A percentile compares a stretch with the other conserved stretches of the same genome.
Conservation (phyloP, 495 filamentous ascomycete genomes). For the Xylaria grammica region DNA sequence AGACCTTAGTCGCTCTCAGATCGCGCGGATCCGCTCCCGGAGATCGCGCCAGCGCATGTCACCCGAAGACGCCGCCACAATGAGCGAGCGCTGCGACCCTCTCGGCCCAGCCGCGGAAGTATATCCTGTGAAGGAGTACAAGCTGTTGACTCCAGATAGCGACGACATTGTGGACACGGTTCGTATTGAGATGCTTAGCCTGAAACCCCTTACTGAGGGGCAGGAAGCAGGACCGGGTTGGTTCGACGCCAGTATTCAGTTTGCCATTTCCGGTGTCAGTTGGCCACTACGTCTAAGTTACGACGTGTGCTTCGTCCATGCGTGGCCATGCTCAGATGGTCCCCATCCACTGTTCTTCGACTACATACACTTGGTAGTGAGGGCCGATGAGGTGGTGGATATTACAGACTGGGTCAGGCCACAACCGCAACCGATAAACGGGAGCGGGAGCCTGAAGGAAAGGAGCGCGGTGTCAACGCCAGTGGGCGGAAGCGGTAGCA, state of each 20-base stretch:
- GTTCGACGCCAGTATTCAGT: slow-evolving; percentile 69
- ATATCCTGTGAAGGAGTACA: slow-evolving; percentile 68
- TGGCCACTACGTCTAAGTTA: slow-evolving; percentile 67
- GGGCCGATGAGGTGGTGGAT: slow-evolving; percentile 63
- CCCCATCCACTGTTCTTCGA: slow-evolving; percentile 74
- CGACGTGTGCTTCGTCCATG: slow-evolving; percentile 69
- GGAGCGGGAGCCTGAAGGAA: slow-evolving; percentile 26
- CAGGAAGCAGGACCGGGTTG: slow-evolving; percentile 43
- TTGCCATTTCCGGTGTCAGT: slow-evolving; percentile 67
- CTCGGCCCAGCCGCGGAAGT: slow-evolving; percentile 61
- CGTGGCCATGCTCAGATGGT: slow-evolving; percentile 70
- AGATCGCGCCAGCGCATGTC: slow-evolving; percentile 47
- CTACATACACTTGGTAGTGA: slow-evolving; percentile 60
- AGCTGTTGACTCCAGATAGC: slow-evolving; percentile 55
- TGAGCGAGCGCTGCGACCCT: slow-evolving; percentile 66
- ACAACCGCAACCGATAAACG: slow-evolving; percentile 21
- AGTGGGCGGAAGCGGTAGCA: slow-evolving; percentile 24
- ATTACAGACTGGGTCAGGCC: slow-evolving; percentile 64
- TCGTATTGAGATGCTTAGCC: slow-evolving; percentile 66
- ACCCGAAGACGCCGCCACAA: slow-evolving; percentile 59
- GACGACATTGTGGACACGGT: slow-evolving; percentile 64
- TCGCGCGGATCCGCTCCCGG: slow-evolving; percentile 63
- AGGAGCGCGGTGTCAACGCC: slow-evolving; percentile 30
- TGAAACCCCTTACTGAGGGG: slow-evolving; percentile 41
- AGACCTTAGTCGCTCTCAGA: slow-evolving; percentile 66